Conservation (phyloP, 306 rosid genomes). For the Calophaca sinica region DNA sequence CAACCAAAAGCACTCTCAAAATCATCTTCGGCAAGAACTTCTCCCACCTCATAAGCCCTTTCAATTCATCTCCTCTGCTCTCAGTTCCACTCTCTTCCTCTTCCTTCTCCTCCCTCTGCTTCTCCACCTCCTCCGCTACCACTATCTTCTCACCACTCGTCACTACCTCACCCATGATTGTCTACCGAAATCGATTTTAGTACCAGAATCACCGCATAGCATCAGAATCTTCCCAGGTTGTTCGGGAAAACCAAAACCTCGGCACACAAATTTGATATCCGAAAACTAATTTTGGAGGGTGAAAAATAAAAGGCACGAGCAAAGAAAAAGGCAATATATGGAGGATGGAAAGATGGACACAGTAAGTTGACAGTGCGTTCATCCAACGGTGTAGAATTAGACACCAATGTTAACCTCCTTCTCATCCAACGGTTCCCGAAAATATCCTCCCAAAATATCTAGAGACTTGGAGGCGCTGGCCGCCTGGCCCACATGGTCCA, state of each 20-base stretch:
- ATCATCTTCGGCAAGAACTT: conserved; percentile 71
- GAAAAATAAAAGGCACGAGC: background rate
- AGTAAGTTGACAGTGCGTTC: conserved; percentile 13
- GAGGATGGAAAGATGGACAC: background rate
- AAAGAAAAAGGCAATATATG: conserved; percentile 13
- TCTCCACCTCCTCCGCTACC: conserved; percentile 38
- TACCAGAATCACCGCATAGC: conserved; percentile 30
- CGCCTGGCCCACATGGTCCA: conserved; percentile 48
- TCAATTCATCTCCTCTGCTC: conserved; percentile 52
- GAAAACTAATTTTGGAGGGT: background rate
- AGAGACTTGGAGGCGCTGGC: background rate
- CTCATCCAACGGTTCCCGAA: conserved; percentile 57
- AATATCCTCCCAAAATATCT: conserved; percentile 67
- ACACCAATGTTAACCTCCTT: too few species aligned
- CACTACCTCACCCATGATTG: conserved; percentile 67
- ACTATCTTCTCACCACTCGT: conserved; percentile 53
- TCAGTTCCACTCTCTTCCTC: conserved; percentile 45
- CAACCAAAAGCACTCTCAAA: conserved; percentile 82
- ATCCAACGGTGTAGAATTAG: too few species aligned
- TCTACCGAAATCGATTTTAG: background rate
- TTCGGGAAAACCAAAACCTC: conserved; percentile 13
- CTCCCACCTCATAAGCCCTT: conserved; percentile 79
- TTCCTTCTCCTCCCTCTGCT: conserved; percentile 40
- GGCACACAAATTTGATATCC: conserved; percentile 11
- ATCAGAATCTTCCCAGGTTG: conserved; percentile 19